Evolutionary conservation across 176 grass and related monocot species (phyloP), one percentile per base, ranked within the genome.

Genomic region (Guadua angustifolia): DNA sequence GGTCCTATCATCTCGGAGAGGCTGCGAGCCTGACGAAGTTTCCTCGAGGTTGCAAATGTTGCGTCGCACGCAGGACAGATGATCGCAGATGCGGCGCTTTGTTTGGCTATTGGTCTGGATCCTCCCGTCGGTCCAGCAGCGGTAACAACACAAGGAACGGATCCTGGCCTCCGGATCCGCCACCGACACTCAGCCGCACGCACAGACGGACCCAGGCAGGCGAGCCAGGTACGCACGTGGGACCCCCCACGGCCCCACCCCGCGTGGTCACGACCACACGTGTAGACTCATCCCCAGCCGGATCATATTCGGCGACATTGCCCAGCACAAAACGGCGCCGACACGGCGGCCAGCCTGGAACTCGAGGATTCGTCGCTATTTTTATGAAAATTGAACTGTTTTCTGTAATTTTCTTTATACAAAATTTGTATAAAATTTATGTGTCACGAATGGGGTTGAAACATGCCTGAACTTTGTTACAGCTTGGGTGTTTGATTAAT

Each of bases 181-280:
- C 63, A 85, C 83, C 73, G 82, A 87, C 85, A 66, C 78, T 65
- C 45, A 14, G 45, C 68, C 66, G 57, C 66, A 13, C 63, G 33
- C 44, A 3, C 32, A 40, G 29, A 29, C 29, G 4, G 43, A 16
- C 71, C 15, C n/a, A 21, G 19, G 15, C 46, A 69, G 36, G 0
- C 3, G 63, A 22, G 6, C 1, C 44, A 43, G 66, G 21, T 42
- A 42, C 6, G 39, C 6, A 7, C 39, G 39, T 5, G 2, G 29
- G 3, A 12, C 45, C 29, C 33, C 5, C 6, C 4, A 7, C 5
- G 18, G 57, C 57, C 4, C 59, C 10, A 22, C 66, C 18, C 36
- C 7, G 9, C 1, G 5, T 71, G 17, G 24, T 4, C 36, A 4
- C 16, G 44, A 50, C 36, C 64, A 56, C 79, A 69, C 35, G 65